These are phyloP conservation scores for Termitomyces sp. DNA, from an alignment of 768 basidiomycete species.

Conservation along the genomic window DNA sequence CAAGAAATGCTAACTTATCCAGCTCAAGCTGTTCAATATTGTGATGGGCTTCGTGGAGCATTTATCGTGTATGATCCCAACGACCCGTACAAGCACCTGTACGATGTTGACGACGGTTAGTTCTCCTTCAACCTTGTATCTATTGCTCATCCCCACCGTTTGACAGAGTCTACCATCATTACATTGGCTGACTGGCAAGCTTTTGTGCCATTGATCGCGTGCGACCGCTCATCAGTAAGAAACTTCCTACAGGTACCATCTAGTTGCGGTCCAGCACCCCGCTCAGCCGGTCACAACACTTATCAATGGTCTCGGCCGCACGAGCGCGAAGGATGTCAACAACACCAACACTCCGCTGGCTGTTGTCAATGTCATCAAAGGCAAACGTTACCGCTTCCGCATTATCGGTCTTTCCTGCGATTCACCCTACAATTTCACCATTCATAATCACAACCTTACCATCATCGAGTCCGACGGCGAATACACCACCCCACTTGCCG, in stretches of 20 bases:
- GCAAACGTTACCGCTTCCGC: slow-evolving; percentile 31
- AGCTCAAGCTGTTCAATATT: slow-evolving; percentile 26
- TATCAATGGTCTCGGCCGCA: slow-evolving; percentile 37
- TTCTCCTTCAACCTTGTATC: neutral
- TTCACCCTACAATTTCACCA: slow-evolving; percentile 32
- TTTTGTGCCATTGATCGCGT: neutral
- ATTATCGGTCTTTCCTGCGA: slow-evolving; percentile 27
- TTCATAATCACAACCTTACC: slow-evolving; percentile 37
- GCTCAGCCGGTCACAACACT: slow-evolving; percentile 11
- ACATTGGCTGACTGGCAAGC: slow-evolving; percentile 7
- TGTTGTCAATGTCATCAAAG: slow-evolving; percentile 26
- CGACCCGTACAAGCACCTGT: slow-evolving; percentile 23
- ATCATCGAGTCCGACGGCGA: slow-evolving; percentile 48
- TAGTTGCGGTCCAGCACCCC: neutral
- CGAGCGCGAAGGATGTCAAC: slow-evolving; percentile 12
- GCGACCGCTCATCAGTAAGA: neutral
- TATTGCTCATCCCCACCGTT: too few relatives aligned
- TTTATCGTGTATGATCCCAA: slow-evolving; percentile 28
- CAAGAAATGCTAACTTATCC: neutral
- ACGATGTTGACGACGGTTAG: slow-evolving; percentile 19
- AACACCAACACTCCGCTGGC: slow-evolving; percentile 16
- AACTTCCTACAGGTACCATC: neutral
- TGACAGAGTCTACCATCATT: slow-evolving; percentile 8
- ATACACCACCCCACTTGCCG: slow-evolving; percentile 33
- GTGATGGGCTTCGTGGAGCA: slow-evolving; percentile 18